These are phyloP conservation scores for Racocetra persica DNA, from an alignment of 371 early-diverging fungal genomes.

Conservation along the genomic window DNA sequence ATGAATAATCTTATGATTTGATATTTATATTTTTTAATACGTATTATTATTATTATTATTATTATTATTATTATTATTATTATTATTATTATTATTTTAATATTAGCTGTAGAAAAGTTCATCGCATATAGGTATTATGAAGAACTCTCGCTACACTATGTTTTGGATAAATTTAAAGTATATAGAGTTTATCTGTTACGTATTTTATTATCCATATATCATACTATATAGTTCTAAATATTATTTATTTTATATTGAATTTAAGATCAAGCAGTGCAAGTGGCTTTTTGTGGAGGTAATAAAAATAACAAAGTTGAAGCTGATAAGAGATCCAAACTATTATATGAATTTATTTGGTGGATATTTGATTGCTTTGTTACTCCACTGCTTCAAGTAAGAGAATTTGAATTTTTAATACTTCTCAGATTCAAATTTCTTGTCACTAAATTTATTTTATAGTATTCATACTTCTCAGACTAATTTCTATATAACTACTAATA, in stretches of 20 bases:
- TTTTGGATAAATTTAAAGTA: constrained; percentile 67
- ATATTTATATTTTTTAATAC: not conserved
- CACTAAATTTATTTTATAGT: not conserved
- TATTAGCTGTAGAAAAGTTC: constrained; percentile 56
- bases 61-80: too few species aligned
- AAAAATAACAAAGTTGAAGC: constrained; percentile 26
- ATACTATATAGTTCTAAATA: constrained; percentile 16
- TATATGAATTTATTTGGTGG: constrained; percentile 47
- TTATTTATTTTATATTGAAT: not conserved
- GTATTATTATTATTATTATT: too few species aligned
- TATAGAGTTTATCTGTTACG: too few species aligned
- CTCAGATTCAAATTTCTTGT: not conserved
- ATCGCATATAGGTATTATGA: constrained; percentile 67
- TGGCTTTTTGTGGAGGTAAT: constrained; percentile 54
- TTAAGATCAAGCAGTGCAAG: constrained; percentile 48
- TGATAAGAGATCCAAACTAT: constrained; percentile 42
- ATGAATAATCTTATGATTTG: too few species aligned
- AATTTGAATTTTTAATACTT: not conserved
- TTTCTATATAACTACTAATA: constrained; percentile 81
- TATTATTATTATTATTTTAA: too few species aligned
- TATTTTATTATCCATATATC: constrained; percentile 1
- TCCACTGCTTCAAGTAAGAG: not conserved
- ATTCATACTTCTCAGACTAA: constrained; percentile 50
- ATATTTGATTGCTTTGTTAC: not conserved
- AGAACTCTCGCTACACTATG: constrained; percentile 62